Base-by-base conservation (phyloP, 2,329 filamentous ascomycete genomes). In the Botrytis sinoallii region DNA sequence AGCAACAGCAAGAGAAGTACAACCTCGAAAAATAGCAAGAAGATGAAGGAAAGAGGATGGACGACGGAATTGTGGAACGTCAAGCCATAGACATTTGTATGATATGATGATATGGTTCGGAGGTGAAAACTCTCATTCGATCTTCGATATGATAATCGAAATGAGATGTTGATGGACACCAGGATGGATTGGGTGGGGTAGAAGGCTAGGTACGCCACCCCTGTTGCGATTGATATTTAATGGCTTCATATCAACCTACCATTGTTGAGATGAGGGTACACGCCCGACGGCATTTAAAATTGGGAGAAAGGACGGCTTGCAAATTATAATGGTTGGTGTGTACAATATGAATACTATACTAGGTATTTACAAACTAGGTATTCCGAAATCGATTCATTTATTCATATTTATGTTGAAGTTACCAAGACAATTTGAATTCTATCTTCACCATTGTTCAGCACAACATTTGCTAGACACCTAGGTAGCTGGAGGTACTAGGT, bases 21-120 rank as follows among this genome's bases (percentile, higher is more conserved):
- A 46, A 78, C 83, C 2, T 83, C 84, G 35, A 38, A 42, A 9
- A 85, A 83, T 76, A 88, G 84, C 78, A 91, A 90, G 83, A 90
- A 88, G 83, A 82, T 89, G 78, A 85, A 88, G 60, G 86, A 89
- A 81, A 85, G 86, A 82, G 89, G 89, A 40, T 91, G 89, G 89
- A 88, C 87, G 71, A 84, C 88, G 72, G 88, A 91, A 76, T 78
- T 91, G 66, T 91, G 89, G 89, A 80, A 75, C 55, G 78, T 81
- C 18, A 79, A 77, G 70, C 52, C 69, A 40, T 79, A 75, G 71
- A 29, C n/a, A 32, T 68, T 22, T 42, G 35, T 32, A 57, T 68
- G 25, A 55, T 35, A 60, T 64, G 70, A 66, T 25, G n/a, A 48
- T 32, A 55, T 55, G n/a, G 64, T 65, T 32, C 61, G 16, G 38